Evolutionary conservation across 1,284 basidiomycete species (phyloP), one percentile per base, ranked within the genome.

Genomic region (Apiotrichum sp.): DNA sequence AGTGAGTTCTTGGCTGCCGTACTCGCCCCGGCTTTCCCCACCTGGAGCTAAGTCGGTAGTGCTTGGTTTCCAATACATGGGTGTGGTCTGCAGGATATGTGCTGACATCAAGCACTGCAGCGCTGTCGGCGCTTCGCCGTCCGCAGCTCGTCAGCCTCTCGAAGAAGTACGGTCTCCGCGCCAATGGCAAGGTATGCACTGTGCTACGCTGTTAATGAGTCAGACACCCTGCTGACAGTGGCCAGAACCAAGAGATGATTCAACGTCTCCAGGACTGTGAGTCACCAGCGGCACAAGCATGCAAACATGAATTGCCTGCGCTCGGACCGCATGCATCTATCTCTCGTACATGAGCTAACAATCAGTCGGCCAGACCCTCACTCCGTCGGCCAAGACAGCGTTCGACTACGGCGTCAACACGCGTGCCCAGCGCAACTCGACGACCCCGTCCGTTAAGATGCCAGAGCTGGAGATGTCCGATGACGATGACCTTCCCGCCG

Each of bases 61-160:
- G 22, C 22, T 22, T 22, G 22, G 22, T 22, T 22, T 22, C 22
- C 22, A 22, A 22, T 22, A 22, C 22, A 22, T 22, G 22, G 22
- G 22, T 22, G 22, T 22, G 22, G 22, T 22, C 22, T 22, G 22
- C 22, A 22, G 22, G 22, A 22, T 22, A 33, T 34, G 11, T 7
- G 6, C 32, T 45, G 6, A 45, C 44, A 29, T 16, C 11, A 14
- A 16, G 72, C 53, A 63, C 65, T 2, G 68, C 73, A 3, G 73
- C 73, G 32, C 63, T 75, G 29, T 62, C 66, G 48, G 65, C 70
- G 4, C 63, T 75, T 7, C 71, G 73, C 52, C 61, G 74, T n/a
- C 68, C 71, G 57, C 73, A 76, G 56, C 69, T 76, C 11, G 61
- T 74, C 3, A 70, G 69, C 29, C 55, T 76, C 5, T 75, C 72